phyloP scores from a whole-genome alignment of 257 asterid species.

The Oldenlandia corymbosa region DNA sequence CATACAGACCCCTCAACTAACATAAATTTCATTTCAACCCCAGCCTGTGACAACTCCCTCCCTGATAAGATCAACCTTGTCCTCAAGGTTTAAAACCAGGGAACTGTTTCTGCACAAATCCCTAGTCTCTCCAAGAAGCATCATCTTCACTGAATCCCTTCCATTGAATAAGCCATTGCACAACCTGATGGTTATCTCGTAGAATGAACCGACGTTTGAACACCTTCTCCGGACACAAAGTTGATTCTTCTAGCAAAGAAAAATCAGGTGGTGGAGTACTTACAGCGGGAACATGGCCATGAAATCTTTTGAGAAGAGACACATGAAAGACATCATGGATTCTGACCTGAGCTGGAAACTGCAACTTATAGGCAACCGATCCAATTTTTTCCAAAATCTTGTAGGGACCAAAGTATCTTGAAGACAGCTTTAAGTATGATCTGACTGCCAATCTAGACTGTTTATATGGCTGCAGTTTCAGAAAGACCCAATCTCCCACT shows the following conservation, averaged over 20 bases:
- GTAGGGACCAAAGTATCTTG: neutral
- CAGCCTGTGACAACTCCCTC: neutral
- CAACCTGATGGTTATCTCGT: neutral
- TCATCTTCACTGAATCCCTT: neutral
- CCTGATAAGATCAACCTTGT: neutral
- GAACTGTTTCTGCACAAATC: neutral
- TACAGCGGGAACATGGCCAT: neutral
- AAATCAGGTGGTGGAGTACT: neutral
- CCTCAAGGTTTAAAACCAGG: neutral
- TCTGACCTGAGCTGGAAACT: neutral
- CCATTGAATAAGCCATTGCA: neutral
- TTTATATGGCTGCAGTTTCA: neutral
- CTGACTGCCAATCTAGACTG: neutral
- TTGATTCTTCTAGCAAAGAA: neutral
- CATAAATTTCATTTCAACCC: too few species aligned
- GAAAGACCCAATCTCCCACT: conserved; percentile 8
- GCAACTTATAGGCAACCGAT: neutral
- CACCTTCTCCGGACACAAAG: neutral
- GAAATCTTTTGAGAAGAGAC: neutral
- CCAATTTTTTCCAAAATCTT: neutral
- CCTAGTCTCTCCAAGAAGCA: neutral
- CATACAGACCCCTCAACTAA: too few species aligned
- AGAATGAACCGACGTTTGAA: neutral
- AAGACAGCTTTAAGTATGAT: neutral
- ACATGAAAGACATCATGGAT: conserved; percentile 16